phyloP scores from a whole-genome alignment of 176 grass and related monocot genomes.

The Oryza coarctata region DNA sequence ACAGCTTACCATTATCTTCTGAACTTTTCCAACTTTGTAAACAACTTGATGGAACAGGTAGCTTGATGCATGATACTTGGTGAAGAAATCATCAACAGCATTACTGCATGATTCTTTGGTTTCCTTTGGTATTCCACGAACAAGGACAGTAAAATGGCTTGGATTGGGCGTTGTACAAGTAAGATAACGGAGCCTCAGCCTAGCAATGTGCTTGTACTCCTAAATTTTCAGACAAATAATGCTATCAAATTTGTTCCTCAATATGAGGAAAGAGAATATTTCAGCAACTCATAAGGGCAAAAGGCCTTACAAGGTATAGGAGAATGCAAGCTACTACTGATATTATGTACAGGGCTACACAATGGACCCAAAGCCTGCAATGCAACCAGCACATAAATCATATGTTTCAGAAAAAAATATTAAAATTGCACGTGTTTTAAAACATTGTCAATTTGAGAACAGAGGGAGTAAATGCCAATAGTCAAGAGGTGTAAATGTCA shows the following conservation, averaged over 20 bases:
- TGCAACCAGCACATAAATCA: constrained; percentile 22
- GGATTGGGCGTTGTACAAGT: constrained; percentile 52
- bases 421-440: background rate
- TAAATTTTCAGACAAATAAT: constrained; percentile 12
- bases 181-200: constrained; percentile 68
- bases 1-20: constrained; percentile 81
- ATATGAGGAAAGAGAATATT: background rate
- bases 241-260: background rate
- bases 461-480: background rate
- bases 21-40: constrained; percentile 80
- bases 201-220: constrained; percentile 83
- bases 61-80: constrained; percentile 83
- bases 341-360: constrained; percentile 80
- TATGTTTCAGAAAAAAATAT: background rate
- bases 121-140: constrained; percentile 77
- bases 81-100: constrained; percentile 74
- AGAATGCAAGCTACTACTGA: constrained; percentile 82
- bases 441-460: background rate
- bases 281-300: background rate
- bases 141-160: constrained; percentile 83
- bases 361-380: constrained; percentile 97
- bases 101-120: constrained; percentile 56
- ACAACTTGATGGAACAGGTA: constrained; percentile 92
- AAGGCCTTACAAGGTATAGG: constrained; percentile 85
- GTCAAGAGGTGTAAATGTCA: background rate